These are phyloP conservation scores for Craterostigma plantagineum DNA, from an alignment of 257 asterid genomes.

Conservation along the genomic window DNA sequence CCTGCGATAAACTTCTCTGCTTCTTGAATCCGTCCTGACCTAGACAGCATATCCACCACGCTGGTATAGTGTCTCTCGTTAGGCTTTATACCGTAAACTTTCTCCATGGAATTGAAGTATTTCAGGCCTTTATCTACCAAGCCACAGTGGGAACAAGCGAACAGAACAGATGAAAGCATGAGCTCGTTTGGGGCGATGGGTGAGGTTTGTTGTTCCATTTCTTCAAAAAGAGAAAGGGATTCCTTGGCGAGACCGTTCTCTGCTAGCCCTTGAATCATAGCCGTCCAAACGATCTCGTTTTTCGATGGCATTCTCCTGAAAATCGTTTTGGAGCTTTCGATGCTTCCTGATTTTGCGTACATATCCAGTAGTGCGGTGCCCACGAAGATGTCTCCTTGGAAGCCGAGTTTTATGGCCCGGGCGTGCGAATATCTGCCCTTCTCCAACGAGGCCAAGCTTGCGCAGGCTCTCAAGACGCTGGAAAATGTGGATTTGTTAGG, in stretches of 20 bases:
- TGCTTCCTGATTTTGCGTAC: constrained; percentile 65
- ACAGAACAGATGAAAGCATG: constrained; percentile 39
- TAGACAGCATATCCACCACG: constrained; percentile 62
- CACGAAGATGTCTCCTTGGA: constrained; percentile 36
- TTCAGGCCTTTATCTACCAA: constrained; percentile 47
- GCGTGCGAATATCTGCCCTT: constrained; percentile 48
- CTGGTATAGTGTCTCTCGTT: constrained; percentile 37
- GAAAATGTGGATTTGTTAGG: constrained; percentile 71
- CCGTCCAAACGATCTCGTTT: constrained; percentile 65
- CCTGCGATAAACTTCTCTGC: constrained; percentile 35
- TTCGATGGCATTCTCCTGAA: constrained; percentile 25
- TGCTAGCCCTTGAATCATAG: constrained; percentile 80
- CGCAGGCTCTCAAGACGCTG: constrained; percentile 46
- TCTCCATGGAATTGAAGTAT: constrained; percentile 53
- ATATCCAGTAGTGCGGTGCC: constrained; percentile 63
- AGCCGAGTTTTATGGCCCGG: constrained; percentile 41
- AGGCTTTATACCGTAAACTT: constrained; percentile 35
- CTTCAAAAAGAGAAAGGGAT: constrained; percentile 37
- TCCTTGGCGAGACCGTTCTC: constrained; percentile 61
- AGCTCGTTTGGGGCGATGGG: constrained; percentile 32
- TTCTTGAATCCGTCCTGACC: constrained; percentile 53
- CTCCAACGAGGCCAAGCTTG: constrained; percentile 46
- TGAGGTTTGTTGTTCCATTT: constrained; percentile 22
- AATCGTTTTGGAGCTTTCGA: constrained; percentile 31
- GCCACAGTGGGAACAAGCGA: constrained; percentile 78